Base-by-base conservation (phyloP, 2,329 filamentous ascomycete species). In the Cercospora sesami region DNA sequence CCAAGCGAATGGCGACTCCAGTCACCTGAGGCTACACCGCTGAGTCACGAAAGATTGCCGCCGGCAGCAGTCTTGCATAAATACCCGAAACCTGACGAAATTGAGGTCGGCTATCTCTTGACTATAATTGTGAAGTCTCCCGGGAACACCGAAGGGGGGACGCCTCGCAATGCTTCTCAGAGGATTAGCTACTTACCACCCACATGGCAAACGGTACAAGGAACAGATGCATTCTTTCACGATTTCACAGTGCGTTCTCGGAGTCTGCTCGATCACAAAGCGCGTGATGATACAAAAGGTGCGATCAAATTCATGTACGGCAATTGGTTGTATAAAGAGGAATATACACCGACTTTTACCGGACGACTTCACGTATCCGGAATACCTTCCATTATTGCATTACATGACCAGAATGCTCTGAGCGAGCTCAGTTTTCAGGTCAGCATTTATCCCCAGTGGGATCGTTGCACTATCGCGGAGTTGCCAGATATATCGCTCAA, bases 391-490 rank as follows among this genome's bases (percentile, higher is more conserved):
- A 14, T 48, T 5, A 26, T 48, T 2, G 60, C 28, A 5, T 21
- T 31, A 8, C 30, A 42, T n/a, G 39, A 21, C 8, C 14, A n/a
- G 5, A 18, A 12, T 6, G 36, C 12, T 2, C 14, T 45, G 18
- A 28, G 39, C 26, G 36, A 48, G 60, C 1, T 62, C 8, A 48
- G n/a, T 5, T 62, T 62, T 18, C 33, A 48, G 10, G 21, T 62
- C 23, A 42, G 60, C 36, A 14, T 62, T n/a, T 62, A 62, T 16
- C 60, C 60, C 3, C 60, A 51, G 18, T 62, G 60, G 60, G 60
- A 45, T 26, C 39, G 36, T 4, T 48, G 60, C 14, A 48, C 39
- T 5, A 26, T 62, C 26, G 45, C 60, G 1, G 60, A 62, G 26
- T 14, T 62, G 6, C 60, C 60, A 14, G 60, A 62, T 6, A 62